phyloP scores from a whole-genome alignment of 164 flowering plant species.

The Houttuynia cordata region DNA sequence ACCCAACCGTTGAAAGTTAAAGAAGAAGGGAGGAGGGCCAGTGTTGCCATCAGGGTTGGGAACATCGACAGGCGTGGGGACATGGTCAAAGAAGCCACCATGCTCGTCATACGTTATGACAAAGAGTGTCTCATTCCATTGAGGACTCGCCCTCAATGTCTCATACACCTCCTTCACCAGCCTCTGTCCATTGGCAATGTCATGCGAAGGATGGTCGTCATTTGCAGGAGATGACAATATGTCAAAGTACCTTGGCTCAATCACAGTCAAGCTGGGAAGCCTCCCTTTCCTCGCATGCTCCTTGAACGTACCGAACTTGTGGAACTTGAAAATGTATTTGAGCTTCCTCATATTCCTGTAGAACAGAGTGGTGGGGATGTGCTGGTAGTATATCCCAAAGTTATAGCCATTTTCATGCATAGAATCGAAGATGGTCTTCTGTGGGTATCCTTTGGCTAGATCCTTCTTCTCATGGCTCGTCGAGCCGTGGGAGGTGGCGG shows the following conservation, averaged over 20 bases:
- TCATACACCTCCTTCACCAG: conserved; percentile 91
- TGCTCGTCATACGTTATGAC: conserved; percentile 90
- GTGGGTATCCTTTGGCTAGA: conserved; percentile 66
- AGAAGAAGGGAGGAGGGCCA: conserved; percentile 76
- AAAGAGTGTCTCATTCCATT: conserved; percentile 83
- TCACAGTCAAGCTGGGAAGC: conserved; percentile 60
- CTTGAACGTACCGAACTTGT: conserved; percentile 55
- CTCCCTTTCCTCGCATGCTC: conserved; percentile 64
- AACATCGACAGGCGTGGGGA: conserved; percentile 53
- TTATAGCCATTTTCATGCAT: conserved; percentile 44
- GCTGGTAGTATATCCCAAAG: conserved; percentile 73
- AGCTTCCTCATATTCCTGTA: conserved; percentile 67
- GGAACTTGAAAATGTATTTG: conserved; percentile 68
- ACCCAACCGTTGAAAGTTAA: conserved; percentile 80
- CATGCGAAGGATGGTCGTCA: conserved; percentile 91
- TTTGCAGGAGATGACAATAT: conserved; percentile 51
- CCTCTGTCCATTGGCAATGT: conserved; percentile 83
- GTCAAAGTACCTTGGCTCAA: conserved; percentile 90
- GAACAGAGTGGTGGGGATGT: conserved; percentile 63
- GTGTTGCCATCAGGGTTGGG: conserved; percentile 86
- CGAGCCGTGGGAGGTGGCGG: conserved; percentile 90
- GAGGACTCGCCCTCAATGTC: conserved; percentile 70
- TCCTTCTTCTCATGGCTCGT: conserved; percentile 65
- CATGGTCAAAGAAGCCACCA: conserved; percentile 91
- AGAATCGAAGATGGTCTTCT: conserved; percentile 76